Evolutionary conservation across 164 flowering plant species (phyloP).

Genomic region (Chimonanthus salicifolius): DNA sequence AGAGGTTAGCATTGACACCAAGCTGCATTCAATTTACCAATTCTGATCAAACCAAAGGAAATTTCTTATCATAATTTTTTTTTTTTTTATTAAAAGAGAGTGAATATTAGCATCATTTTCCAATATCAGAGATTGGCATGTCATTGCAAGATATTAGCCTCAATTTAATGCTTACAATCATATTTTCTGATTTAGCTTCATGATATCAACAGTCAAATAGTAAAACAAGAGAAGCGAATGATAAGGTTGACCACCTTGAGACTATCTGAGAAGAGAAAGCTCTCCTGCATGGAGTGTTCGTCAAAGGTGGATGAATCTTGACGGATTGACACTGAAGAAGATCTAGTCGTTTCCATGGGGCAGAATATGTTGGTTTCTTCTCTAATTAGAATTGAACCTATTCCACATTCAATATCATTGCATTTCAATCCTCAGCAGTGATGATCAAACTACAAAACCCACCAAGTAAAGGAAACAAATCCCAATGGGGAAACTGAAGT

Average conservation of each 20-base stretch:
- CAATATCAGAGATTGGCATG: too few relatives aligned
- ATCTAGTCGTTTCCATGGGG: conserved; percentile 38
- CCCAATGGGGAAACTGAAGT: neutral
- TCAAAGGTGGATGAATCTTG: conserved; percentile 61
- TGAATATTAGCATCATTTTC: too few relatives aligned
- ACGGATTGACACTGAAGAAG: conserved; percentile 37
- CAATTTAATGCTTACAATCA: neutral
- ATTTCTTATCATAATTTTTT: too few relatives aligned
- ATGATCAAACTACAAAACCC: neutral
- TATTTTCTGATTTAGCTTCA: neutral
- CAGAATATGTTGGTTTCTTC: neutral
- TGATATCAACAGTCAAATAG: neutral
- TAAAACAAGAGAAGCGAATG: neutral
- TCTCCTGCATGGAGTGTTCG: conserved; percentile 78
- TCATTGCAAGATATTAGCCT: too few relatives aligned
- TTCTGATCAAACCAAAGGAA: neutral
- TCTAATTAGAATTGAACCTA: neutral
- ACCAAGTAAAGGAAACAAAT: neutral
- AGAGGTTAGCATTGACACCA: too few relatives aligned
- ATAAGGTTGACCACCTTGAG: conserved; percentile 48
- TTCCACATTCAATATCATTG: neutral
- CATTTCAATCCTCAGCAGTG: neutral
- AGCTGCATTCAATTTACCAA: neutral
- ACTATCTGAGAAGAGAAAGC: conserved; percentile 80
- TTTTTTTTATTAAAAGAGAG: too few relatives aligned